Evolutionary conservation across 495 filamentous ascomycete species (phyloP).

Genomic region (Bacidia gigantensis): DNA sequence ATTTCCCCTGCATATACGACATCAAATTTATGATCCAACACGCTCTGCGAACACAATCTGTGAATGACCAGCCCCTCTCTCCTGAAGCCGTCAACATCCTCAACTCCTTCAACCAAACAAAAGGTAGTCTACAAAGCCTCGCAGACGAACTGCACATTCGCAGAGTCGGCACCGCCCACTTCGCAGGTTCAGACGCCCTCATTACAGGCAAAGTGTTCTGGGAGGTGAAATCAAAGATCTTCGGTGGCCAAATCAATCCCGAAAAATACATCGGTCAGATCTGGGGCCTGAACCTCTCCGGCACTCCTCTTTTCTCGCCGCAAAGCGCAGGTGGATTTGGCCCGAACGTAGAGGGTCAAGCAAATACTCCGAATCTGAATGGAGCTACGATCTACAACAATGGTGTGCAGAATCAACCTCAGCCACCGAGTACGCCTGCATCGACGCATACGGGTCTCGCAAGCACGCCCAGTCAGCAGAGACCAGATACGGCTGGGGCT

Average conservation of each 20-base stretch:
- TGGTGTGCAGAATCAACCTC: slow-evolving; percentile 19
- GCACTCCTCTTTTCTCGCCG: slow-evolving; percentile 16
- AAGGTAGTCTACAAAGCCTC: slow-evolving; percentile 81
- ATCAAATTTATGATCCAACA: slow-evolving; percentile 97
- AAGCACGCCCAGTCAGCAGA: slow-evolving; percentile 34
- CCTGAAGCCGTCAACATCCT: slow-evolving; percentile 52
- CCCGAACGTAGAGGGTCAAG: slow-evolving; percentile 24
- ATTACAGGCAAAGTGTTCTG: slow-evolving; percentile 91
- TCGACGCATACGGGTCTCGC: slow-evolving; percentile 37
- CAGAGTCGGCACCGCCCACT: slow-evolving; percentile 71
- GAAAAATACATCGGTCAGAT: slow-evolving; percentile 70
- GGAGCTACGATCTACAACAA: slow-evolving; percentile 39
- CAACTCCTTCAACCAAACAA: slow-evolving; percentile 56
- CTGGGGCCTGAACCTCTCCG: slow-evolving; percentile 63
- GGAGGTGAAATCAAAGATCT: slow-evolving; percentile 70
- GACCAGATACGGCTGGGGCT: neutral
- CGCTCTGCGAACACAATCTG: slow-evolving; percentile 49
- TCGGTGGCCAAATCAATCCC: slow-evolving; percentile 61
- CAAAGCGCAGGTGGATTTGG: slow-evolving; percentile 18
- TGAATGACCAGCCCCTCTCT: slow-evolving; percentile 45
- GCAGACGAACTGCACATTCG: slow-evolving; percentile 85
- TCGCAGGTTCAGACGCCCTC: slow-evolving; percentile 81
- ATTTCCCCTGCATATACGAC: slow-evolving; percentile 87
- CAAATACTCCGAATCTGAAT: slow-evolving; percentile 39
- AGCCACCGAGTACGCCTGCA: slow-evolving; percentile 61